Evolutionary conservation across 306 rosid species (phyloP).

Genomic region (Gastrolobium villosum): DNA sequence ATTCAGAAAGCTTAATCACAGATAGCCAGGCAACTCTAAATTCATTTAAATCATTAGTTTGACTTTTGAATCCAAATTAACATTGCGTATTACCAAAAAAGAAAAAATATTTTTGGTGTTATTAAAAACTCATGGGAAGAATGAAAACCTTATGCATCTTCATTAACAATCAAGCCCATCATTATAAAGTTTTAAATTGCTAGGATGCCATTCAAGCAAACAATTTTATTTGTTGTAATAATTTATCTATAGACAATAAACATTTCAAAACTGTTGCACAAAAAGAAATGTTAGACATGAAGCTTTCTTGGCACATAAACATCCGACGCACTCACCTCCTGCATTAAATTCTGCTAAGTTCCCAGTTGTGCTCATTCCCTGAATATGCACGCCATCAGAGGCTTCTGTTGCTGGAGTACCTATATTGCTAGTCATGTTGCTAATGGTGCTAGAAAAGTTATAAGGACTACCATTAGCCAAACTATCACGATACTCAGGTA

Average conservation of each 20-base stretch:
- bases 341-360: conserved; percentile 60
- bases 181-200: conserved; percentile 10
- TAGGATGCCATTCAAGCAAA: conserved; percentile 24
- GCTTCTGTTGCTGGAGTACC: conserved; percentile 59
- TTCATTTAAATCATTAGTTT: background rate
- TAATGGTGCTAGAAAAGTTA: conserved; percentile 51
- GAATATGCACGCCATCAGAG: conserved; percentile 60
- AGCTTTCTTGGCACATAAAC: conserved; percentile 14
- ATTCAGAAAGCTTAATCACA: conserved; percentile 17
- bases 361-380: conserved; percentile 55
- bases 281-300: conserved; percentile 21
- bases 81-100: background rate
- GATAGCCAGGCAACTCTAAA: conserved; percentile 21
- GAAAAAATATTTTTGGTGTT: conserved; percentile 5
- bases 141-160: background rate
- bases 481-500: conserved; percentile 69
- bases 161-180: conserved; percentile 1
- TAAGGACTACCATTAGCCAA: conserved; percentile 61
- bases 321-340: conserved; percentile 55
- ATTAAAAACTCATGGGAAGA: background rate
- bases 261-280: conserved; percentile 29
- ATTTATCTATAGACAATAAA: conserved; percentile 27
- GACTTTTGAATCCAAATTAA: background rate
- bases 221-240: conserved; percentile 6
- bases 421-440: conserved; percentile 53